phyloP scores from a whole-genome alignment of 257 asterid genomes.

The Solanum sitiens region DNA sequence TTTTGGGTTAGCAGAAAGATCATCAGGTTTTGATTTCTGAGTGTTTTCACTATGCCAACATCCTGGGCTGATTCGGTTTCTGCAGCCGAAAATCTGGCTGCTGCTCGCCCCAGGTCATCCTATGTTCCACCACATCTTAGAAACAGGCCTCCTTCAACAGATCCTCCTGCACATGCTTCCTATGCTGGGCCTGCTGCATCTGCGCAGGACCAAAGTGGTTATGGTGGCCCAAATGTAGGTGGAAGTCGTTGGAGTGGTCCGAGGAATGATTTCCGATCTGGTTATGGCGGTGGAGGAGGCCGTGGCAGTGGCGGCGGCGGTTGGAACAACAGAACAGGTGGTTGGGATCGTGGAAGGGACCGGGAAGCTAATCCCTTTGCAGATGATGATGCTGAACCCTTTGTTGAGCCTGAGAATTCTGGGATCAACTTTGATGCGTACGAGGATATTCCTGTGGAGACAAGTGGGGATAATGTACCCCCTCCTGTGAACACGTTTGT shows the following conservation, averaged over 20 bases:
- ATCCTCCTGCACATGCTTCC: slow-evolving; percentile 33
- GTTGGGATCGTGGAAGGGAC: slow-evolving; percentile 61
- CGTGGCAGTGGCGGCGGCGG: slow-evolving; percentile 22
- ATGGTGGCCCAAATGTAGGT: slow-evolving; percentile 27
- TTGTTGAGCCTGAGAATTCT: slow-evolving; percentile 26
- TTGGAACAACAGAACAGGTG: slow-evolving; percentile 46
- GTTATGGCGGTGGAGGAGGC: slow-evolving; percentile 17
- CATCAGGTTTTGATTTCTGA: slow-evolving; percentile 8
- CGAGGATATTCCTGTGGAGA: slow-evolving; percentile 48
- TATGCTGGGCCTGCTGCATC: slow-evolving; percentile 20
- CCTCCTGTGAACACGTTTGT: slow-evolving; percentile 38
- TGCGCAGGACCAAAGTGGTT: slow-evolving; percentile 30
- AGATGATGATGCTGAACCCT: slow-evolving; percentile 20
- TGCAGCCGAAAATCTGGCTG: slow-evolving; percentile 38
- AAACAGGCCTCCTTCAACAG: slow-evolving; percentile 48
- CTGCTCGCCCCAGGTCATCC: slow-evolving; percentile 28
- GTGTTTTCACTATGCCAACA: slow-evolving; percentile 53
- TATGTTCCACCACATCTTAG: slow-evolving; percentile 94
- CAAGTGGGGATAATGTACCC: slow-evolving; percentile 43
- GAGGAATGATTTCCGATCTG: slow-evolving; percentile 22
- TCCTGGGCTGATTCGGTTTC: slow-evolving; percentile 76
- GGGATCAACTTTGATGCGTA: slow-evolving; percentile 45
- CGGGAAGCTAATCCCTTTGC: slow-evolving; percentile 55
- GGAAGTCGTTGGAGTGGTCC: slow-evolving; percentile 32
- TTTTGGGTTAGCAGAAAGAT: slow-evolving; percentile 11